These are phyloP conservation scores for Metrosideros polymorpha DNA, from an alignment of 441 rosid genomes.

Conservation along the genomic window DNA sequence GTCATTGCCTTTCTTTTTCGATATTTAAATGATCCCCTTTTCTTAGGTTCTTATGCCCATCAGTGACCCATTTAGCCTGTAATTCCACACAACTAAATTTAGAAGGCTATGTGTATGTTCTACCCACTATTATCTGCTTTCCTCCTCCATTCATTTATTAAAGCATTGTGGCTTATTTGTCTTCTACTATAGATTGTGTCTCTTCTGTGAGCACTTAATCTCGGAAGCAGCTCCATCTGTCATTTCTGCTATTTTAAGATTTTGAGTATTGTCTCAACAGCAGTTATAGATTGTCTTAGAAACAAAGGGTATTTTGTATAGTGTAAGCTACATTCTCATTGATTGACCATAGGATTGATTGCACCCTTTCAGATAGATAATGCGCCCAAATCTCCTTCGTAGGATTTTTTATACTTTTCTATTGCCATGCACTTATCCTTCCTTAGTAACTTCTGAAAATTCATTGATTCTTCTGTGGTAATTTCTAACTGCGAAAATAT, in stretches of 20 bases:
- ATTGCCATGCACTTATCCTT: not conserved
- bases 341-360: not conserved
- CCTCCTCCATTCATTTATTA: not conserved
- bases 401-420: not conserved
- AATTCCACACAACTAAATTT: no score
- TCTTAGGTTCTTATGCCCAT: not conserved
- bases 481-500: not conserved
- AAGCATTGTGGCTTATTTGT: not conserved
- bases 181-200: not conserved
- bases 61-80: no score
- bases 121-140: no score
- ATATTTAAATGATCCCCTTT: not conserved
- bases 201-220: not conserved
- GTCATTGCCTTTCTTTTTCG: not conserved
- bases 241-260: not conserved
- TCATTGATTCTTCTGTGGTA: not conserved
- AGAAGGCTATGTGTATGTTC: no score
- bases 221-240: not conserved
- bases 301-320: not conserved
- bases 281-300: not conserved
- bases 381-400: not conserved
- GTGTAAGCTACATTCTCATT: not conserved
- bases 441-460: not conserved
- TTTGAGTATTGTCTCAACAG: not conserved
- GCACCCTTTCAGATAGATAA: not conserved